These are phyloP conservation scores for Fusarium devonianum DNA, from an alignment of 2,329 filamentous ascomycete genomes.

Conservation along the genomic window DNA sequence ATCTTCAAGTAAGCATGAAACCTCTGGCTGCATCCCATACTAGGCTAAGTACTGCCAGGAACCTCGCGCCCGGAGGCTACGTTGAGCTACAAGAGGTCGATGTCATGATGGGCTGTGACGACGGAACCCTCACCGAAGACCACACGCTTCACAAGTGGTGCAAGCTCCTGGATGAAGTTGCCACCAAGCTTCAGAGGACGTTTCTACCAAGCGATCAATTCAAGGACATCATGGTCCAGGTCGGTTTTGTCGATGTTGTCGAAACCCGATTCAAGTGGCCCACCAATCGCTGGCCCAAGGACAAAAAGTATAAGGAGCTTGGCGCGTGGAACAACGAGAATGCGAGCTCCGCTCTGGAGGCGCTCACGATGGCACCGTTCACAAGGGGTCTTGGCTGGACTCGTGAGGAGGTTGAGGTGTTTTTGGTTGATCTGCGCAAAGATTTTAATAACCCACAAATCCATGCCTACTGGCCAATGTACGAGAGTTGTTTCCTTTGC, in stretches of 20 bases:
- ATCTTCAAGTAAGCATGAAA: not conserved
- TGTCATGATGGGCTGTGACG: constrained; percentile 23
- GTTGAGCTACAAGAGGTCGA: constrained; percentile 34
- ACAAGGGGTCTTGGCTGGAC: constrained; percentile 36
- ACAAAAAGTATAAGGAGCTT: constrained; percentile 58
- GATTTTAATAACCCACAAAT: constrained; percentile 28
- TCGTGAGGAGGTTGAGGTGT: constrained; percentile 22
- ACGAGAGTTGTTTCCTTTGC: rapidly evolving
- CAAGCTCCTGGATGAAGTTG: constrained; percentile 40
- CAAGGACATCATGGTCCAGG: constrained; percentile 50
- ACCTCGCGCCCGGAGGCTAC: constrained; percentile 26
- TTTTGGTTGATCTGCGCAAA: constrained; percentile 13
- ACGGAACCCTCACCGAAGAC: constrained; percentile 28
- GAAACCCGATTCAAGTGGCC: constrained; percentile 58
- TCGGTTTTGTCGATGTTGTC: constrained; percentile 59
- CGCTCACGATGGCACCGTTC: constrained; percentile 41
- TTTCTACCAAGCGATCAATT: constrained; percentile 34
- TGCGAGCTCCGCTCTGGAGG: constrained; percentile 37
- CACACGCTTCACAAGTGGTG: constrained; percentile 35
- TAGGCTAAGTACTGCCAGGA: not conserved
- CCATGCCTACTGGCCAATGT: constrained; percentile 36
- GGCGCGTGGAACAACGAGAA: constrained; percentile 46
- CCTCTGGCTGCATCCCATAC: too few species aligned
- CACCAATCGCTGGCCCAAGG: constrained; percentile 58
- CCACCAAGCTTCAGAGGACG: constrained; percentile 39